Evolutionary conservation across 257 asterid species (phyloP), one percentile per base, ranked within the genome.

Genomic region (Orobanche coerulescens): DNA sequence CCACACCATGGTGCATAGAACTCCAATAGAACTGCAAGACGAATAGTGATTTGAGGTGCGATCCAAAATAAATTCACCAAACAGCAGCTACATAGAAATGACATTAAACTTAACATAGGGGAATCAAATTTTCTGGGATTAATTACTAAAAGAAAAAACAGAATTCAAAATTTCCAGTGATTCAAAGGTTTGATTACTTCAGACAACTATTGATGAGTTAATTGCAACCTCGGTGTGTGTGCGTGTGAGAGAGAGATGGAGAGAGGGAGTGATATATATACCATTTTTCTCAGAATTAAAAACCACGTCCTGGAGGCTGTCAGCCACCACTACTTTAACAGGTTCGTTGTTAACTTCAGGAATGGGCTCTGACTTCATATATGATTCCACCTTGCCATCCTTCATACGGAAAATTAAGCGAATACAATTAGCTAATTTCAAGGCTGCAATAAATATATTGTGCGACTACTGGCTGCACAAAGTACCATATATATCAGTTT

Each of bases 1-100:
- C 91, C 92, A 64, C 98, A 91, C 96, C 96, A 91, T 13, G 96
- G 98, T 66, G 98, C 98, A 40, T 91, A 88, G 61, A 91, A 79
- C 79, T 87, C 96, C 59, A 91, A 39, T 4, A 91, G 72, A 59
- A 88, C 96, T 88, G 91, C 65, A 67, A 44, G 19, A 55, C 3
- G 16, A 49, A 53, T 55, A 48, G 60, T 13, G 58, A 26, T 13
- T 68, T 62, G 34, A 72, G 59, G 28, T 36, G 58, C 18, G 11
- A 23, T 62, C 39, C 26, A 63, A 52, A 70, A 26, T 25, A 26
- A 58, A 57, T 63, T 58, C 30, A 4, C 61, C 36, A 47, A 57
- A 63, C 53, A 40, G 37, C 50, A 50, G 59, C 42, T 18, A 54
- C 49, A 49, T 31, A 1, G 49, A 53, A 54, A 50, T 39, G 25